phyloP scores from a whole-genome alignment of 2,329 filamentous ascomycete species.

The Hymenoscyphus repandus region DNA sequence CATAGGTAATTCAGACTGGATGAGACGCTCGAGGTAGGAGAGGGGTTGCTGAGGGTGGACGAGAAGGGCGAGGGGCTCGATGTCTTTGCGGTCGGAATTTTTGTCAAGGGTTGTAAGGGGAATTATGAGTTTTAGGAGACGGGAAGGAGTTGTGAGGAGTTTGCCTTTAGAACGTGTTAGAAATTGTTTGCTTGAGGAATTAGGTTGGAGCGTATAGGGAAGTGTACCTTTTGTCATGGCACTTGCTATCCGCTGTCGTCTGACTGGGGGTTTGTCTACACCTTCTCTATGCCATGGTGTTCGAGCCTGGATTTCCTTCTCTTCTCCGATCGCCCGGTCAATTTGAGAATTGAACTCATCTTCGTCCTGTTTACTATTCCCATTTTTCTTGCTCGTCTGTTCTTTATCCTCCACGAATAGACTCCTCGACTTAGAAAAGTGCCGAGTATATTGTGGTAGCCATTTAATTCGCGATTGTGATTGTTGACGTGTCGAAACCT shows the following conservation, averaged over 20 bases:
- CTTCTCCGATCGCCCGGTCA: conserved; percentile 34
- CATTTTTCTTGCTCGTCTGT: conserved; percentile 16
- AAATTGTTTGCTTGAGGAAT: too few relatives aligned
- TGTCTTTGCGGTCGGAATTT: conserved; percentile 57
- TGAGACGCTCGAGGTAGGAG: conserved; percentile 82
- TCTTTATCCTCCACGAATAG: conserved; percentile 10
- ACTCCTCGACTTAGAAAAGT: neutral
- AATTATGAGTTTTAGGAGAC: conserved; percentile 74
- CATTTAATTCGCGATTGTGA: neutral
- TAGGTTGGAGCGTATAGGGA: too few relatives aligned
- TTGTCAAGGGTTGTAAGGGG: conserved; percentile 62
- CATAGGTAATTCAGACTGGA: conserved; percentile 77
- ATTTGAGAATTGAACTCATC: conserved; percentile 33
- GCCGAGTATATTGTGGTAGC: neutral
- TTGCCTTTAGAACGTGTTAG: conserved; percentile 48
- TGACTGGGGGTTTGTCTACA: conserved; percentile 51
- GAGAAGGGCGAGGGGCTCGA: conserved; percentile 81
- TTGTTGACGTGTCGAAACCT: neutral
- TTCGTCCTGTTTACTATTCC: conserved; percentile 27
- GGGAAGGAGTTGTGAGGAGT: conserved; percentile 72
- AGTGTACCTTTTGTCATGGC: conserved; percentile 58
- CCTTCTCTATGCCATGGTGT: conserved; percentile 64
- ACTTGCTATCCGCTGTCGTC: conserved; percentile 38
- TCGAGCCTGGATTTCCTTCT: conserved; percentile 51
- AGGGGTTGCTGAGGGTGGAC: conserved; percentile 87